These are phyloP conservation scores for Artemisia tridentata DNA, from an alignment of 129 eudicot genomes.

Conservation along the genomic window DNA sequence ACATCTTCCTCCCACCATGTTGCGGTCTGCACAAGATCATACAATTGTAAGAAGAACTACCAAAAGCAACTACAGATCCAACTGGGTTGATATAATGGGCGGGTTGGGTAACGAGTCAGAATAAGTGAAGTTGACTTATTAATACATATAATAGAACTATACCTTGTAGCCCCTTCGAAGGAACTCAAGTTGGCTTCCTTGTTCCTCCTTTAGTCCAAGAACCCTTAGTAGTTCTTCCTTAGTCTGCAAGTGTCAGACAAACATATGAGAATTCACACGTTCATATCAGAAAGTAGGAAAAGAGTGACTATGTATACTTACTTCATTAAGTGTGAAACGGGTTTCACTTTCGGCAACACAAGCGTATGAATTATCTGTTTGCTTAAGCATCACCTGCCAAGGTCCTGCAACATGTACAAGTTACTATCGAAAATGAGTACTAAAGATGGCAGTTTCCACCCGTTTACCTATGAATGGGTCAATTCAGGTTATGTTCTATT, in stretches of 20 bases:
- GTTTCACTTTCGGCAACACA: constrained; percentile 92
- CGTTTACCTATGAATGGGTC: background rate
- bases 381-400: constrained; percentile 99
- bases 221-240: constrained; percentile 95
- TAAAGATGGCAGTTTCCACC: no score
- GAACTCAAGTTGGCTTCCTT: constrained; percentile 96
- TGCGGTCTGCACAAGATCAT: constrained; percentile 44
- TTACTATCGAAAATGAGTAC: background rate
- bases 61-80: background rate
- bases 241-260: constrained; percentile 49
- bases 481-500: background rate
- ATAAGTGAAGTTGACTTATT: no score
- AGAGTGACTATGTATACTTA: constrained; percentile 26
- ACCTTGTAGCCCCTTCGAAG: constrained; percentile 98
- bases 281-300: background rate
- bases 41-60: background rate
- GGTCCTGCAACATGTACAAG: constrained; percentile 58
- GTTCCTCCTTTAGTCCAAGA: constrained; percentile 88
- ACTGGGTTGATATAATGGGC: no score
- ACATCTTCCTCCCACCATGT: constrained; percentile 99
- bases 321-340: constrained; percentile 92
- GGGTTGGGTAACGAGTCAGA: constrained; percentile 2
- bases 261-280: constrained; percentile 7
- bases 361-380: constrained; percentile 80
- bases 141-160: background rate